These are phyloP conservation scores for Ustilago esculenta DNA, from an alignment of 1,284 basidiomycete genomes.

Conservation along the genomic window DNA sequence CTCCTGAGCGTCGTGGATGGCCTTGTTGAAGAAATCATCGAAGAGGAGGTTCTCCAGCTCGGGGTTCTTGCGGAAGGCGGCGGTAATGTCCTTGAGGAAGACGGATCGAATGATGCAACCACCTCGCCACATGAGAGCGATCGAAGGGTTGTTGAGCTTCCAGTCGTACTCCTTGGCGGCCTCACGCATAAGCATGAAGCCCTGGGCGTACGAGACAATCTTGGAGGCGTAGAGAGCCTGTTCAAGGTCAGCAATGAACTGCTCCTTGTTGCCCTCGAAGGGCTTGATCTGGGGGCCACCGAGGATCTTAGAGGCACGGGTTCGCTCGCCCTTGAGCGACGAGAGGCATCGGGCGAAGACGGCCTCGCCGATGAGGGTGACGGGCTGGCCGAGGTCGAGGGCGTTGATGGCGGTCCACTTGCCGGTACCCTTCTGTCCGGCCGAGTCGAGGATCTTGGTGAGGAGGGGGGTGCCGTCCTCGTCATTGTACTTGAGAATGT, in stretches of 20 bases:
- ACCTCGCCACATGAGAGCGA: conserved; percentile 99
- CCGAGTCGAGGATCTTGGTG: conserved; percentile 82
- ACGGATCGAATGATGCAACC: conserved; percentile 89
- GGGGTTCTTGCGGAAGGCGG: conserved; percentile 87
- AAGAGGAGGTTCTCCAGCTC: conserved; percentile 92
- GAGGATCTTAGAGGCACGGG: conserved; percentile 88
- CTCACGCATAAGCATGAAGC: conserved; percentile 99
- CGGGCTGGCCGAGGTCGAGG: conserved; percentile 86
- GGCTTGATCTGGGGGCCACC: conserved; percentile 87
- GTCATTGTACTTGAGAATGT: conserved; percentile 75
- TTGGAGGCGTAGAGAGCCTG: conserved; percentile 99
- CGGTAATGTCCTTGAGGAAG: conserved; percentile 71
- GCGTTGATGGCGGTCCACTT: conserved; percentile 99
- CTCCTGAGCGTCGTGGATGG: conserved; percentile 89
- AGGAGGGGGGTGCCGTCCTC: conserved; percentile 90
- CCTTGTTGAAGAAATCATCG: conserved; percentile 97
- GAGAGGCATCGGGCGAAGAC: conserved; percentile 99
- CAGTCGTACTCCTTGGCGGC: conserved; percentile 89
- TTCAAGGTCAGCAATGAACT: conserved; percentile 98
- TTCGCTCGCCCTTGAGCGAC: conserved; percentile 96
- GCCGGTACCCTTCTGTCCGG: conserved; percentile 99
- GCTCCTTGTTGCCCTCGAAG: conserved; percentile 97
- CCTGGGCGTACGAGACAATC: conserved; percentile 87
- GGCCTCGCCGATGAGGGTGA: conserved; percentile 98
- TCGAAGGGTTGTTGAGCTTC: conserved; percentile 82